Evolutionary conservation across 371 early-diverging fungal genomes (phyloP).

Genomic region (Coelomomyces lativittatus): DNA sequence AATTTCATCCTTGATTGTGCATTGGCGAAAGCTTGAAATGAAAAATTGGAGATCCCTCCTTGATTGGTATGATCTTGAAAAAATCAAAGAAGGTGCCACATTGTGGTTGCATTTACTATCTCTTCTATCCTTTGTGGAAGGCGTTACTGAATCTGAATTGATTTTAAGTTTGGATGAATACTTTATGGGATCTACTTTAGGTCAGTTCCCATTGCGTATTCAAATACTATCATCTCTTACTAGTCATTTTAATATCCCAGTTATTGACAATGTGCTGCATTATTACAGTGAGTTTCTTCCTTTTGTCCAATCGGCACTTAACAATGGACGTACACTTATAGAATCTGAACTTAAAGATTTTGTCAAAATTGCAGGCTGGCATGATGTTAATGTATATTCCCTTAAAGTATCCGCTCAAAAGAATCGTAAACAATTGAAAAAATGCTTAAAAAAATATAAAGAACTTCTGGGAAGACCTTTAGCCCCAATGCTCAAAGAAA

Average conservation of each 20-base stretch:
- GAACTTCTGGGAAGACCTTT: slow-evolving; percentile 53
- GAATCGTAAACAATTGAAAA: slow-evolving; percentile 73
- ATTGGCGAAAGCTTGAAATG: slow-evolving; percentile 82
- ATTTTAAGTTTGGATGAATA: slow-evolving; percentile 58
- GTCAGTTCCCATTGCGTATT: slow-evolving; percentile 62
- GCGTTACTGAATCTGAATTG: slow-evolving; percentile 11
- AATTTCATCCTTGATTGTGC: slow-evolving; percentile 50
- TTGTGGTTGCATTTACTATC: slow-evolving; percentile 79
- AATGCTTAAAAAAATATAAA: slow-evolving; percentile 70
- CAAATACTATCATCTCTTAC: slow-evolving; percentile 54
- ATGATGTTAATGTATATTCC: slow-evolving; percentile 87
- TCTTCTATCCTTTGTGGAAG: slow-evolving; percentile 15
- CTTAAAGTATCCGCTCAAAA: slow-evolving; percentile 70
- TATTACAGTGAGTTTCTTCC: slow-evolving; percentile 63
- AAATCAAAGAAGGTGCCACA: slow-evolving; percentile 36
- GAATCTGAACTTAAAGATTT: slow-evolving; percentile 73
- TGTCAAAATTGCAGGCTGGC: slow-evolving; percentile 88
- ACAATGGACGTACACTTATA: slow-evolving; percentile 49
- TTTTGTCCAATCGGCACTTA: slow-evolving; percentile 30
- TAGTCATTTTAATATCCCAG: slow-evolving; percentile 26
- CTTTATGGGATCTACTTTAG: slow-evolving; percentile 54
- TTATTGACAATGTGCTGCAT: slow-evolving; percentile 13
- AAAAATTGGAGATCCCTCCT: slow-evolving; percentile 75
- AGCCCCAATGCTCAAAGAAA: no score
- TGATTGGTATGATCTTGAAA: slow-evolving; percentile 53